These are phyloP conservation scores for Blastobotrys raffinosifermentans DNA, from an alignment of 1,139 yeast species.

Conservation along the genomic window DNA sequence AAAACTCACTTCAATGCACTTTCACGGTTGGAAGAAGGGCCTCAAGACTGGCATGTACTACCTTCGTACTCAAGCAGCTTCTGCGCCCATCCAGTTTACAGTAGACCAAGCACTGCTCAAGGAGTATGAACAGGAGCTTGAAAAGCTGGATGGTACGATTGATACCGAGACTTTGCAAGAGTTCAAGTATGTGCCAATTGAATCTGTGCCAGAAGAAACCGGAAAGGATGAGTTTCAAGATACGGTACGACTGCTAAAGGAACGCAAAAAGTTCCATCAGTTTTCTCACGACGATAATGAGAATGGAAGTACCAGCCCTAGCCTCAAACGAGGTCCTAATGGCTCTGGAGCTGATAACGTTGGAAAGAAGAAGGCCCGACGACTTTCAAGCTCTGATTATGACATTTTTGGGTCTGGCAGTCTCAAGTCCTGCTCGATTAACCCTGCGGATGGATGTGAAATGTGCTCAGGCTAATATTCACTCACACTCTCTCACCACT, in stretches of 20 bases:
- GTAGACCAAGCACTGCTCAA: constrained; percentile 45
- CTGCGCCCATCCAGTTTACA: constrained; percentile 82
- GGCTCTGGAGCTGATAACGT: constrained; percentile 32
- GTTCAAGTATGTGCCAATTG: constrained; percentile 11
- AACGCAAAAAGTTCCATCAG: neutral
- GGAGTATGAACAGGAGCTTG: constrained; percentile 11
- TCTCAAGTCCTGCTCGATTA: constrained; percentile 58
- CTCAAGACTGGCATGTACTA: constrained; percentile 91
- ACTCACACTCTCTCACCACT: no score
- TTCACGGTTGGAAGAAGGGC: constrained; percentile 86
- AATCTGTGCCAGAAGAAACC: constrained; percentile 8
- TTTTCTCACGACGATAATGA: neutral
- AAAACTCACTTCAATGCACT: constrained; percentile 80
- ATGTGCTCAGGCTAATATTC: constrained; percentile 86
- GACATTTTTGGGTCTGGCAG: neutral
- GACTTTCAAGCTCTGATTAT: neutral
- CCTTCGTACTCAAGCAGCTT: constrained; percentile 81
- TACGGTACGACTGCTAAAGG: constrained; percentile 12
- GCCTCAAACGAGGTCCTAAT: neutral
- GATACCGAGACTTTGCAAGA: constrained; percentile 9
- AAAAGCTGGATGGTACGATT: neutral
- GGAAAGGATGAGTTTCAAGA: constrained; percentile 13
- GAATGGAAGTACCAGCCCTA: neutral
- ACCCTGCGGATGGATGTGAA: constrained; percentile 81
- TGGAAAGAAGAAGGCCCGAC: constrained; percentile 40